phyloP scores from a whole-genome alignment of 2,329 filamentous ascomycete genomes.

The Epichloe sylvatica region DNA sequence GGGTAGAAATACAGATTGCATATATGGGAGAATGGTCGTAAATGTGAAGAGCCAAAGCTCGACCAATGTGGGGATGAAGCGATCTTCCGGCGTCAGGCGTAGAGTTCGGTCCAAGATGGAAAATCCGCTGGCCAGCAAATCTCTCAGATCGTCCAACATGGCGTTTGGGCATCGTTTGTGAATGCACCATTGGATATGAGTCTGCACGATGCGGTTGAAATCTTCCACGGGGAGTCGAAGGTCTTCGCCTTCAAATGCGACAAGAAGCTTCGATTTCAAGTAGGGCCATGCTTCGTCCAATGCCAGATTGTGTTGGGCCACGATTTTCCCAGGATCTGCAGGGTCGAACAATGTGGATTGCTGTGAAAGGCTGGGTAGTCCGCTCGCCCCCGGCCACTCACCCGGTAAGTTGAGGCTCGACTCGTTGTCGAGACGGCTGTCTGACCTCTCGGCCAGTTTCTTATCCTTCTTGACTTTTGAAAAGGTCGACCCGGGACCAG shows the following conservation, averaged over 20 bases:
- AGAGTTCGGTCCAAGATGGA: constrained; percentile 73
- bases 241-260: constrained; percentile 72
- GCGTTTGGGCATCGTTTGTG: constrained; percentile 56
- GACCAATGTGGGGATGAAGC: constrained; percentile 77
- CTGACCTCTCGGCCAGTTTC: constrained; percentile 55
- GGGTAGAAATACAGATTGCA: constrained; percentile 89
- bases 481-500: constrained; percentile 54
- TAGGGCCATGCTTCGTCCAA: constrained; percentile 72
- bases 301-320: constrained; percentile 54
- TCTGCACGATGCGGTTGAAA: constrained; percentile 64
- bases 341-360: constrained; percentile 36
- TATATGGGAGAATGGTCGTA: constrained; percentile 76
- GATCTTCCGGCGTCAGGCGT: constrained; percentile 64
- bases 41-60: constrained; percentile 93
- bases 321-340: constrained; percentile 39
- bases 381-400: constrained; percentile 42
- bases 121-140: constrained; percentile 71
- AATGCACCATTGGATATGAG: constrained; percentile 66
- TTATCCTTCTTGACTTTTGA: constrained; percentile 79
- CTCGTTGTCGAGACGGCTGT: constrained; percentile 39
- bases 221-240: constrained; percentile 69
- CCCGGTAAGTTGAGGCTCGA: constrained; percentile 24
- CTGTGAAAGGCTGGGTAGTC: constrained; percentile 31
- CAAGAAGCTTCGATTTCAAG: constrained; percentile 59
- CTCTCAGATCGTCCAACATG: constrained; percentile 62